Conservation (phyloP, 768 basidiomycete genomes). For the Boletus rufocinnamomeus region DNA sequence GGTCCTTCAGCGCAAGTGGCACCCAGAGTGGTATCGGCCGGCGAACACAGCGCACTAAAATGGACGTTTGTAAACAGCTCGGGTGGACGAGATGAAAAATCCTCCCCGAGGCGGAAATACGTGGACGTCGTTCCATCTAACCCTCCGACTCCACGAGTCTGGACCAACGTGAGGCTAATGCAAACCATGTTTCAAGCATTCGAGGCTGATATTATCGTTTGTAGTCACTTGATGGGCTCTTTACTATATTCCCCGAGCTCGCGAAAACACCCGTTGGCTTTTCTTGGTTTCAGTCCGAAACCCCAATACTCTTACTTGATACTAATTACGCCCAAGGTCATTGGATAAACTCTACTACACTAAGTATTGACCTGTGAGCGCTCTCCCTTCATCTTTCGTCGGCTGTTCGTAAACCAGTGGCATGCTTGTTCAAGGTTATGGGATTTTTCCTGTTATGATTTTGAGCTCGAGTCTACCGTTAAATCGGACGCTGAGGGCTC, state of each 20-base stretch:
- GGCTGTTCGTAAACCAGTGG: neutral
- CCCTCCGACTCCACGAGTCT: slow-evolving; percentile 24
- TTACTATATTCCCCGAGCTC: slow-evolving; percentile 29
- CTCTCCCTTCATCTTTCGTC: neutral
- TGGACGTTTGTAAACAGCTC: slow-evolving; percentile 26
- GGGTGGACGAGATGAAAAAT: neutral
- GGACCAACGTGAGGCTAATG: slow-evolving; percentile 30
- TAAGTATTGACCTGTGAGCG: slow-evolving; percentile 26
- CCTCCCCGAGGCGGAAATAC: neutral
- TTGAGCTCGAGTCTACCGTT: slow-evolving; percentile 20
- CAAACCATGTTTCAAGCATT: neutral
- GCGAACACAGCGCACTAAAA: neutral
- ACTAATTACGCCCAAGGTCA: slow-evolving; percentile 2
- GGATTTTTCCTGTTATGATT: slow-evolving; percentile 26
- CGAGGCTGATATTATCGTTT: slow-evolving; percentile 3
- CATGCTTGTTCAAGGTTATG: slow-evolving; percentile 19
- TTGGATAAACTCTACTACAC: slow-evolving; percentile 25
- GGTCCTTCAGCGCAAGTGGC: neutral
- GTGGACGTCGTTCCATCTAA: neutral
- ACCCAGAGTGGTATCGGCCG: neutral
- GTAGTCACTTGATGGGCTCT: slow-evolving; percentile 27
- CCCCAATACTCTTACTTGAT: slow-evolving; percentile 29
- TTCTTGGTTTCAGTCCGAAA: slow-evolving; percentile 32
- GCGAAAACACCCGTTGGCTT: slow-evolving; percentile 21
- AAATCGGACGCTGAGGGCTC: neutral